phyloP scores from a whole-genome alignment of 2,329 filamentous ascomycete genomes.

The Atkinsonella texensis region DNA sequence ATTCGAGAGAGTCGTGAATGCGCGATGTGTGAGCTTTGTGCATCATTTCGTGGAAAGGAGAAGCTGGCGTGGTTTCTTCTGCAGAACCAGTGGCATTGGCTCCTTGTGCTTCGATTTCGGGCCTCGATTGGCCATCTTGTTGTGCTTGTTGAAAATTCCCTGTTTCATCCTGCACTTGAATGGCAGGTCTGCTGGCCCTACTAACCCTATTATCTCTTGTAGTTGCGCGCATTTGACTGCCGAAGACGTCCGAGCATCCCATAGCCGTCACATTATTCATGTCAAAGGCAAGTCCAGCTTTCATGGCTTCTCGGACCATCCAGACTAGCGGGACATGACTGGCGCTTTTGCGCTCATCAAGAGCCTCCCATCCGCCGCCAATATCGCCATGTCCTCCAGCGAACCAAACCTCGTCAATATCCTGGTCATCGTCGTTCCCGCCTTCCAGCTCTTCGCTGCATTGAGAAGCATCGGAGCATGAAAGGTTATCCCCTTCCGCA shows the following conservation, averaged over 20 bases:
- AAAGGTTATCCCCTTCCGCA: slow-evolving; percentile 15
- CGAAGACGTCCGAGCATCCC: slow-evolving; percentile 34
- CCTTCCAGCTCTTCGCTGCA: slow-evolving; percentile 22
- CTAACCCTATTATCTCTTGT: neutral
- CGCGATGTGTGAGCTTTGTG: slow-evolving; percentile 39
- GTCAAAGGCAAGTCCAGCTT: slow-evolving; percentile 60
- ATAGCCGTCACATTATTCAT: slow-evolving; percentile 53
- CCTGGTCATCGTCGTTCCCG: slow-evolving; percentile 44
- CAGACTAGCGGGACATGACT: slow-evolving; percentile 59
- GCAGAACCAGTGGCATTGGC: slow-evolving; percentile 1
- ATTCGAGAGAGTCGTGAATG: slow-evolving; percentile 62
- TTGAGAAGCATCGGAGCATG: slow-evolving; percentile 19
- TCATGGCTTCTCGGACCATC: slow-evolving; percentile 50
- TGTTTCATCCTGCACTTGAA: slow-evolving; percentile 14
- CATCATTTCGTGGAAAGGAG: slow-evolving; percentile 45
- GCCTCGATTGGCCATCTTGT: slow-evolving; percentile 10
- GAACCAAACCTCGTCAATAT: slow-evolving; percentile 75
- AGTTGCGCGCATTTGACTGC: slow-evolving; percentile 4
- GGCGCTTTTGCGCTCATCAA: slow-evolving; percentile 44
- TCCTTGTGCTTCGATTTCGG: slow-evolving; percentile 12
- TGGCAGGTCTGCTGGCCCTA: slow-evolving; percentile 9
- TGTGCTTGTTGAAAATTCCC: slow-evolving; percentile 10
- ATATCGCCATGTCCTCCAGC: slow-evolving; percentile 68
- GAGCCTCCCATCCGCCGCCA: slow-evolving; percentile 60
- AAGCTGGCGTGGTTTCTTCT: slow-evolving; percentile 5